phyloP scores from a whole-genome alignment of 306 rosid genomes.

The Glycyrrhiza uralensis region DNA sequence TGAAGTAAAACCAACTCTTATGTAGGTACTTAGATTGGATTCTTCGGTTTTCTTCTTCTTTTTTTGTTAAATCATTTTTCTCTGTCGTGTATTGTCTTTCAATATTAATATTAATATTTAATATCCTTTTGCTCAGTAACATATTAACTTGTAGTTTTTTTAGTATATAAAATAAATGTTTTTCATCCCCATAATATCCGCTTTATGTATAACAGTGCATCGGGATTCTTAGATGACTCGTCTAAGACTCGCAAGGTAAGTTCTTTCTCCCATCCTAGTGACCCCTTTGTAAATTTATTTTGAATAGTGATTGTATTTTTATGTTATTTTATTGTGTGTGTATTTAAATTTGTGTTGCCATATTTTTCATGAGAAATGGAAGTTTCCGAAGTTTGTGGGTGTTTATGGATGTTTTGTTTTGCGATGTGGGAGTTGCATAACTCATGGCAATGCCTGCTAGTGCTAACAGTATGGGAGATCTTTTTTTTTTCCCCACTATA shows the following conservation, averaged over 20 bases:
- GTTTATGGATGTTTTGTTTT: background rate
- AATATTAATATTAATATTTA: background rate
- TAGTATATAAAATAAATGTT: background rate
- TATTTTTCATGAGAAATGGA: background rate
- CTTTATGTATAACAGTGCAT: constrained; percentile 22
- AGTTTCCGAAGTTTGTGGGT: background rate
- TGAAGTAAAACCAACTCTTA: constrained; percentile 5
- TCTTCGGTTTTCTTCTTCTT: background rate
- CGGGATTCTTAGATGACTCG: constrained; percentile 16
- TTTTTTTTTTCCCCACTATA: background rate
- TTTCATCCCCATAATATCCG: background rate
- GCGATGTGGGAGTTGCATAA: too few species aligned
- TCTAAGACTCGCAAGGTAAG: constrained; percentile 28
- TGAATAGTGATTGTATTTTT: background rate
- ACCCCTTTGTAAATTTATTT: background rate
- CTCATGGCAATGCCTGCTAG: too few species aligned
- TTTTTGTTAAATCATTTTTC: background rate
- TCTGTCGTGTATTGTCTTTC: too few species aligned
- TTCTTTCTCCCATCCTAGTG: background rate
- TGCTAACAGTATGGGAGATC: constrained; percentile 1
- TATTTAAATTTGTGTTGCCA: background rate
- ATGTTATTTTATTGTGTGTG: background rate
- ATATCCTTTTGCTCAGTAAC: background rate
- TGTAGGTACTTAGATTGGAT: constrained; percentile 5
- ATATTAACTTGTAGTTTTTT: background rate